Percentiles rank a stretch among this genome's conserved stretches.
Conservation (phyloP, 164 flowering plant species). For the Stephania japonica region DNA sequence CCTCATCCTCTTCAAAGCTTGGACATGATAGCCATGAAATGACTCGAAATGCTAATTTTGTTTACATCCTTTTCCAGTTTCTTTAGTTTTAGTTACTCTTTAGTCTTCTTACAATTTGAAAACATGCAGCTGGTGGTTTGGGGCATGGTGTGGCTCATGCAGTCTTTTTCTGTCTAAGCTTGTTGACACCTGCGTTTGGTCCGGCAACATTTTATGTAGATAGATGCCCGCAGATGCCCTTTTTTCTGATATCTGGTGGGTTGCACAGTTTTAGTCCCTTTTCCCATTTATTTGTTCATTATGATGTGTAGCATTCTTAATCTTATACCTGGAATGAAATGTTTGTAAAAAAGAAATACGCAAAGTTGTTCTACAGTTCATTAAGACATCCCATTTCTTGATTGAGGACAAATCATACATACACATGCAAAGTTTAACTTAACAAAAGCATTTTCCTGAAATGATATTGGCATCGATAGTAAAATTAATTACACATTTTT, state of each 20-base stretch:
- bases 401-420: too few species aligned
- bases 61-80: neutral
- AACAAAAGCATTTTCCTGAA: too few species aligned
- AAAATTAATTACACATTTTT: too few species aligned
- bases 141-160: slow-evolving; percentile 98
- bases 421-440: too few species aligned
- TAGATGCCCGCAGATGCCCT: slow-evolving; percentile 72
- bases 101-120: slow-evolving; percentile 6
- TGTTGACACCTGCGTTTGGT: slow-evolving; percentile 93
- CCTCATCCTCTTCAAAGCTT: too few species aligned
- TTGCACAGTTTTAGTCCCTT: neutral
- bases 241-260: slow-evolving; percentile 89
- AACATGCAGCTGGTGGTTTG: slow-evolving; percentile 87
- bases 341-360: neutral
- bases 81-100: neutral
- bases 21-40: too few species aligned
- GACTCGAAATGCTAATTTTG: neutral
- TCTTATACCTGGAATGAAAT: neutral
- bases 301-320: neutral
- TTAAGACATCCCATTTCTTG: too few species aligned
- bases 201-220: slow-evolving; percentile 84
- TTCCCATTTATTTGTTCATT: slow-evolving; percentile 1
- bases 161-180: slow-evolving; percentile 89
- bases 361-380: too few species aligned
- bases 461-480: too few species aligned